Evolutionary conservation across 345 rosid species (phyloP).

Genomic region (Triadica sebifera): DNA sequence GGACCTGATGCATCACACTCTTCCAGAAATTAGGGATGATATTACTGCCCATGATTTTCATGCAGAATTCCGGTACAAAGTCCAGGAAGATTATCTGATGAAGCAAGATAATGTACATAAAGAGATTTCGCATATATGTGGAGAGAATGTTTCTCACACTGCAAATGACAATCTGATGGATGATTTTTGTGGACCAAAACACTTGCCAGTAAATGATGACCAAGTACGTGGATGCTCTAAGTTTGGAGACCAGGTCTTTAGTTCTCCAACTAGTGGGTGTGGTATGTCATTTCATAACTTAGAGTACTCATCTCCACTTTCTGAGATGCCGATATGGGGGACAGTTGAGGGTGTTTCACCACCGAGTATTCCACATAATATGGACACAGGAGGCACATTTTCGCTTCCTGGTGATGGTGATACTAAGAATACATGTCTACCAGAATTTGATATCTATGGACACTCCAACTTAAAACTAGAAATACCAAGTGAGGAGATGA

Average conservation of each 20-base stretch:
- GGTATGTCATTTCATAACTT: constrained; percentile 32
- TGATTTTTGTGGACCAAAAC: constrained; percentile 29
- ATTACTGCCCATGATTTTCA: constrained; percentile 31
- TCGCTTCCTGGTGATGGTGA: constrained; percentile 30
- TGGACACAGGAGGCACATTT: constrained; percentile 26
- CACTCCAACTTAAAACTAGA: constrained; percentile 39
- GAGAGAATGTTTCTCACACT: constrained; percentile 36
- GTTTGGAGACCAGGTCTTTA: constrained; percentile 42
- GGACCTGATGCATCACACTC: constrained; percentile 44
- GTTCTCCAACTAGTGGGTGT: constrained; percentile 33
- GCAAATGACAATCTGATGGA: constrained; percentile 27
- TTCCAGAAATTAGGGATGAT: constrained; percentile 40
- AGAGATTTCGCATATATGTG: constrained; percentile 40
- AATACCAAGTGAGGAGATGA: constrained; percentile 36
- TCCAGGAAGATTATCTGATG: constrained; percentile 38
- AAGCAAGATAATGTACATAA: constrained; percentile 37
- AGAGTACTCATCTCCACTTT: constrained; percentile 43
- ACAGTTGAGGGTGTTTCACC: constrained; percentile 39
- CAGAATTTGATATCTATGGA: constrained; percentile 32
- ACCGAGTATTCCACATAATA: constrained; percentile 31
- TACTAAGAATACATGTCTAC: constrained; percentile 23
- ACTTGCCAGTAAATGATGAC: constrained; percentile 25
- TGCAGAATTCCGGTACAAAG: constrained; percentile 22
- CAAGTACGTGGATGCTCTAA: constrained; percentile 37
- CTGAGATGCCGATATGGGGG: constrained; percentile 49